phyloP scores from a whole-genome alignment of 2,329 filamentous ascomycete genomes.

The Hymenoscyphus albidus region DNA sequence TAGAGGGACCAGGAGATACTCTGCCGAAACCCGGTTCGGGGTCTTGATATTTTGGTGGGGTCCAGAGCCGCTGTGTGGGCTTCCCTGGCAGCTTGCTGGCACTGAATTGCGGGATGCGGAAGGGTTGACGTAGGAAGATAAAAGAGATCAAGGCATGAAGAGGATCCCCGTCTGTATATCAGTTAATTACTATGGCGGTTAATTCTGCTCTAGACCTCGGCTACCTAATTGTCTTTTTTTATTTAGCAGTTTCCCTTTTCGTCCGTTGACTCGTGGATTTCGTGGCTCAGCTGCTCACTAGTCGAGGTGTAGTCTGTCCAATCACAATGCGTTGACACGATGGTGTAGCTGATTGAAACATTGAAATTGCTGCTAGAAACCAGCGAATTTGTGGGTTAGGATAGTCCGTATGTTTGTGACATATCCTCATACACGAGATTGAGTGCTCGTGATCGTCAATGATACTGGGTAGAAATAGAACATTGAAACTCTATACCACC shows the following conservation, averaged over 20 bases:
- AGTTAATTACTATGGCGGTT: not conserved
- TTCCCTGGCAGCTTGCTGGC: not conserved
- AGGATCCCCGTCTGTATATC: not conserved
- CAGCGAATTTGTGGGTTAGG: not conserved
- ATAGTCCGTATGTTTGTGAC: not conserved
- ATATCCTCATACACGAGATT: not conserved
- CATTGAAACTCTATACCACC: not conserved
- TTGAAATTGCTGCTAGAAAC: not conserved
- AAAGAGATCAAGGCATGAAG: not conserved
- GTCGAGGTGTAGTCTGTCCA: not conserved
- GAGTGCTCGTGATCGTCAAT: not conserved
- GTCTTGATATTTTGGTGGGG: not conserved
- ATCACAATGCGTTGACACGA: not conserved
- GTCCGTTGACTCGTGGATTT: constrained; percentile 4
- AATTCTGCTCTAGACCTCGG: too few species aligned
- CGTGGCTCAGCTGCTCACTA: constrained; percentile 11
- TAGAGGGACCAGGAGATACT: not conserved
- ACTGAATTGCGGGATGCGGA: not conserved
- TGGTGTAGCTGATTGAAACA: not conserved
- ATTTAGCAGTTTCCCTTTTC: not conserved
- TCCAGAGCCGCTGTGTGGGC: not conserved
- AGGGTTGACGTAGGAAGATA: not conserved
- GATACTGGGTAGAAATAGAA: not conserved
- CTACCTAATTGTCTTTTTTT: not conserved
- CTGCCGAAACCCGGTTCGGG: not conserved